phyloP scores from a whole-genome alignment of 257 asterid genomes.

The Jacaranda mimosifolia region DNA sequence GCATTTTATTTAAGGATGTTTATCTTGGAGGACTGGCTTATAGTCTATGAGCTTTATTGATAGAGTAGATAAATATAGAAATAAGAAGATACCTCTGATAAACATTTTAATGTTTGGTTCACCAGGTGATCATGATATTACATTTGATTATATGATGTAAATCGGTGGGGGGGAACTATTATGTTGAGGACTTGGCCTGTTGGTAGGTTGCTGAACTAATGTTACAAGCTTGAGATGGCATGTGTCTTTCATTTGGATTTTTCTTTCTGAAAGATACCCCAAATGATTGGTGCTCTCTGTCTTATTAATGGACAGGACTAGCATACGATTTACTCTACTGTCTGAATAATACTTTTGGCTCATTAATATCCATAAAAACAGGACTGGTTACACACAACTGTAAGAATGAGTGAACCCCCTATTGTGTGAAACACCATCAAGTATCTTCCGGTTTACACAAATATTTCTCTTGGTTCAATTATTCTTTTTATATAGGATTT shows the following conservation, averaged over 20 bases:
- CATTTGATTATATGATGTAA: background rate
- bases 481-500: background rate
- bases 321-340: background rate
- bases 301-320: too few species aligned
- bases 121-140: background rate
- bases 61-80: background rate
- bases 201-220: conserved; percentile 1
- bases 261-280: background rate
- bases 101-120: background rate
- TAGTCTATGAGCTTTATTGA: background rate
- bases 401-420: conserved; percentile 13
- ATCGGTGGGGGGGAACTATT: background rate
- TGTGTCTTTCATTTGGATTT: background rate
- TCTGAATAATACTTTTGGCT: conserved; percentile 14
- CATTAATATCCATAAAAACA: background rate
- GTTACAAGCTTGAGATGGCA: conserved; percentile 1
- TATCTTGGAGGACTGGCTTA: too few species aligned
- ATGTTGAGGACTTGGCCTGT: conserved; percentile 2
- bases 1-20: background rate
- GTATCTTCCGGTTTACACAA: background rate
- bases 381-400: background rate
- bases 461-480: conserved; percentile 1
- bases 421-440: background rate
- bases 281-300: background rate
- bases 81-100: background rate